These are phyloP conservation scores for Bothriochloa decipiens DNA, from an alignment of 176 grass and related monocot species.

Conservation along the genomic window DNA sequence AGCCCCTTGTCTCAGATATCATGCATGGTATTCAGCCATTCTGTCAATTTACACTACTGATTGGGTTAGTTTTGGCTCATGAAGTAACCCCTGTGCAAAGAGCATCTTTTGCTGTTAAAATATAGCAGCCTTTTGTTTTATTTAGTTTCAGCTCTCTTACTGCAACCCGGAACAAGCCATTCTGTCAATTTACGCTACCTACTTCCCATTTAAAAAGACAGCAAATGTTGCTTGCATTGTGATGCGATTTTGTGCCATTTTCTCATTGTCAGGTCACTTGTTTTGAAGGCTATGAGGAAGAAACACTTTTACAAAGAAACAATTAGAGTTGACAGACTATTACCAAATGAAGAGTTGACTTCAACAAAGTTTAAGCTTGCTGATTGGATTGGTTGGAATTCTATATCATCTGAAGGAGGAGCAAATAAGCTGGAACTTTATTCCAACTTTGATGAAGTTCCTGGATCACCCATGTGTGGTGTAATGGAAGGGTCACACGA, in stretches of 20 bases:
- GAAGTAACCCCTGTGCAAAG: background rate
- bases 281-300: constrained; percentile 71
- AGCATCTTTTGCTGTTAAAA: background rate
- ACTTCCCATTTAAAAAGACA: constrained; percentile 1
- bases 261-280: constrained; percentile 50
- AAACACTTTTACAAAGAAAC: constrained; percentile 95
- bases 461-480: constrained; percentile 45
- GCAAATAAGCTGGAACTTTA: constrained; percentile 46
- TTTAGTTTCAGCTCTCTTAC: constrained; percentile 9
- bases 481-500: constrained; percentile 24
- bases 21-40: background rate
- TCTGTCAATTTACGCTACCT: background rate
- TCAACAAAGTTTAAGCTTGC: constrained; percentile 43
- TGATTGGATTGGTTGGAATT: constrained; percentile 73
- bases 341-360: constrained; percentile 53
- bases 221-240: background rate
- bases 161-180: constrained; percentile 24
- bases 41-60: background rate
- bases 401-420: constrained; percentile 58
- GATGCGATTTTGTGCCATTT: constrained; percentile 15
- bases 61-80: background rate
- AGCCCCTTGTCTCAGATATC: background rate
- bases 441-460: constrained; percentile 30
- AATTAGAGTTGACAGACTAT: constrained; percentile 70
- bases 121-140: background rate